Conservation (phyloP, 2,329 filamentous ascomycete genomes). For the Elsinoe batatas region DNA sequence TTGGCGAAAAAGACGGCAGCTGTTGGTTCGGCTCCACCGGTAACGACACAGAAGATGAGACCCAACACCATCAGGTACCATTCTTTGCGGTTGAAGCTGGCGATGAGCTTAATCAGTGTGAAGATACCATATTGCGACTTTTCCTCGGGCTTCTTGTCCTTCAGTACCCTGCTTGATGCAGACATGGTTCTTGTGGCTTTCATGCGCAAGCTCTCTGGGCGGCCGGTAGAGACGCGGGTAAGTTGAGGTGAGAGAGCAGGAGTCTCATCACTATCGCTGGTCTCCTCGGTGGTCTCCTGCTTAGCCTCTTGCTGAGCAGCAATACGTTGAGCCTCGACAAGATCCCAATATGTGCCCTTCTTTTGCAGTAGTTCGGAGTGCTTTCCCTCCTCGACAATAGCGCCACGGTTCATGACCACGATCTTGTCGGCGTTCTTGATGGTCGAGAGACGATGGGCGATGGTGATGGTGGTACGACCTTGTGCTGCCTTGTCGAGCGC, state of each 20-base stretch:
- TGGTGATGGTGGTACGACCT: constrained; percentile 88
- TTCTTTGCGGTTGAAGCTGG: constrained; percentile 67
- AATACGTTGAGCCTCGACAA: constrained; percentile 84
- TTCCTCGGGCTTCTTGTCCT: constrained; percentile 40
- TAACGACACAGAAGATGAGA: constrained; percentile 63
- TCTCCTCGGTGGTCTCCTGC: constrained; percentile 22
- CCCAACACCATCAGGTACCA: constrained; percentile 63
- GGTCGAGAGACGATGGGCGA: constrained; percentile 89
- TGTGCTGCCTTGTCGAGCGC: constrained; percentile 77
- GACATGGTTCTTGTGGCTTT: constrained; percentile 45
- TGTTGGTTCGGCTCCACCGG: constrained; percentile 69
- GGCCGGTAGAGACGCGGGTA: constrained; percentile 26
- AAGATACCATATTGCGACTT: constrained; percentile 55
- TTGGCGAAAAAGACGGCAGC: constrained; percentile 82
- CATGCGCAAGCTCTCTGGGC: constrained; percentile 56
- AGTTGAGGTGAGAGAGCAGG: constrained; percentile 18
- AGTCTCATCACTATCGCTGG: constrained; percentile 19
- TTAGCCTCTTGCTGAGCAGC: constrained; percentile 46
- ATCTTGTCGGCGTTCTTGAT: constrained; percentile 94
- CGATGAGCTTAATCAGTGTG: constrained; percentile 69
- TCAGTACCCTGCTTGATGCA: constrained; percentile 60
- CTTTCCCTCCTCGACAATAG: constrained; percentile 85
- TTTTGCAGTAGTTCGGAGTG: constrained; percentile 68
- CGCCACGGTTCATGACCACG: constrained; percentile 76
- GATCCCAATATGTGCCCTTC: constrained; percentile 65